Evolutionary conservation across 306 rosid genomes (phyloP).

Genomic region (Cicer chorassanicum): DNA sequence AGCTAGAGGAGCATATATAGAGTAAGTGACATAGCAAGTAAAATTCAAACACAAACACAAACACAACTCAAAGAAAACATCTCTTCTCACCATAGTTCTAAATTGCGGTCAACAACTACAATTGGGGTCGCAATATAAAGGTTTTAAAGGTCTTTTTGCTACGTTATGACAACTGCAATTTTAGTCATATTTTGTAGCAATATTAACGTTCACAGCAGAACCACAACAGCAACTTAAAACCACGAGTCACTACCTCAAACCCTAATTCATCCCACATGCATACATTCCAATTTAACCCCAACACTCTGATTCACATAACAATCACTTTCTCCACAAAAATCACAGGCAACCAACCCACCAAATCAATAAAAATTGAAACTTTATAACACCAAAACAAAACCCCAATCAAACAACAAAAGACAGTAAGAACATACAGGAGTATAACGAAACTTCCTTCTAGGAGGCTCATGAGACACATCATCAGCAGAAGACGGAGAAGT

Average conservation of each 20-base stretch:
- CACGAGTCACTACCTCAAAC: constrained; percentile 1
- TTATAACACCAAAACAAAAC: not conserved
- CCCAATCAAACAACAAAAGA: not conserved
- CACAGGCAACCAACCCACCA: not conserved
- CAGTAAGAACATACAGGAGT: constrained; percentile 66
- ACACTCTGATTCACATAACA: not conserved
- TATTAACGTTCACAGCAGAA: not conserved
- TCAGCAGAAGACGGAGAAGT: constrained; percentile 40
- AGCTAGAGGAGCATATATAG: not conserved
- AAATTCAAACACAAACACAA: not conserved
- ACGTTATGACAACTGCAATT: not conserved
- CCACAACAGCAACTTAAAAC: not conserved
- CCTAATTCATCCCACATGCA: constrained; percentile 35
- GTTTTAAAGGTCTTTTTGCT: not conserved
- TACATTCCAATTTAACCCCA: constrained; percentile 29
- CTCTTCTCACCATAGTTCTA: constrained; percentile 2
- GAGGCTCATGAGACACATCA: constrained; percentile 66
- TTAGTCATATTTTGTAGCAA: not conserved
- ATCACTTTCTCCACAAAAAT: not conserved
- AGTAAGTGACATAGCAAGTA: not conserved
- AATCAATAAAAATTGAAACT: constrained; percentile 27
- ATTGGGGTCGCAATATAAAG: not conserved
- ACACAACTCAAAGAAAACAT: not conserved
- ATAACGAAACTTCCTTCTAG: constrained; percentile 90
- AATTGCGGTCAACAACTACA: not conserved